Conservation (phyloP, 306 rosid genomes). For the Crotalaria pallida region DNA sequence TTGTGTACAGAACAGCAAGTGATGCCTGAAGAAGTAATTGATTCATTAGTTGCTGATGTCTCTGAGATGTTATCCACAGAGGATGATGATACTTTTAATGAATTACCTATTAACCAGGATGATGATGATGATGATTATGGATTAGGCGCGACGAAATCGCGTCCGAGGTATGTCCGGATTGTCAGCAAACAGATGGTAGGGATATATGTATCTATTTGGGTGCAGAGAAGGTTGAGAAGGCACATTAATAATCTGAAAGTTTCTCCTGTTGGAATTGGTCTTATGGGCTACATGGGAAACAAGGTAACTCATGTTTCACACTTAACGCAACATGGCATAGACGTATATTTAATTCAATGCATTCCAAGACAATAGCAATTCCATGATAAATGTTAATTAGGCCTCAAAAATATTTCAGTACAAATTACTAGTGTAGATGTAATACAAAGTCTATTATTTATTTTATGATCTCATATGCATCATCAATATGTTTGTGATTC, state of each 20-base stretch:
- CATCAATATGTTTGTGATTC: background rate
- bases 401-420: background rate
- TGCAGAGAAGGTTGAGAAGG: slow-evolving; percentile 81
- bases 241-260: slow-evolving; percentile 80
- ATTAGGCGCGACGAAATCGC: slow-evolving; percentile 17
- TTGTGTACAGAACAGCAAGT: slow-evolving; percentile 41
- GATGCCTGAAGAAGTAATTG: slow-evolving; percentile 43
- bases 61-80: slow-evolving; percentile 39
- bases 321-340: background rate
- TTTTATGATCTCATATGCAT: background rate
- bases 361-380: background rate
- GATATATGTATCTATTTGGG: slow-evolving; percentile 89
- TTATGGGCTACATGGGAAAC: slow-evolving; percentile 99
- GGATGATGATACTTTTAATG: slow-evolving; percentile 49
- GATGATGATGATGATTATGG: slow-evolving; percentile 20
- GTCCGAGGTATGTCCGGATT: slow-evolving; percentile 61
- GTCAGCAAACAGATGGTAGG: slow-evolving; percentile 99
- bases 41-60: slow-evolving; percentile 43
- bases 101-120: slow-evolving; percentile 30
- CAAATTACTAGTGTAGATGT: background rate
- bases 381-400: background rate
- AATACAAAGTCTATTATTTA: background rate
- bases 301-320: slow-evolving; percentile 53
- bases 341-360: background rate
- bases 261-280: slow-evolving; percentile 92